Evolutionary conservation across 139 green algal genomes (phyloP).

Genomic region (Diplosphaera chodatii): DNA sequence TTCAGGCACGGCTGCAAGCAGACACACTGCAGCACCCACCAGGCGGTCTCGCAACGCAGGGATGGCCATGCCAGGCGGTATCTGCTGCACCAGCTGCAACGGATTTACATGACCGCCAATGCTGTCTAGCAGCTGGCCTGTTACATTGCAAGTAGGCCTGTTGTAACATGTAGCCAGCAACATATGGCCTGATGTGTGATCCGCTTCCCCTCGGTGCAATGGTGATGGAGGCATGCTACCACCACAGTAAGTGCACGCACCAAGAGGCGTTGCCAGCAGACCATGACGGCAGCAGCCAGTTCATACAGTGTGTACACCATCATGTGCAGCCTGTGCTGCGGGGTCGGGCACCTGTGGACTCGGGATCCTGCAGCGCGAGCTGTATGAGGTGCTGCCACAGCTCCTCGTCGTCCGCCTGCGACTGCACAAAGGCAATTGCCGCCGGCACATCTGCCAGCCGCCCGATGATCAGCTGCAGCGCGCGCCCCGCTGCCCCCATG

Average conservation of each 20-base stretch:
- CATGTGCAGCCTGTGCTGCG: no score
- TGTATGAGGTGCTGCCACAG: slow-evolving; percentile 88
- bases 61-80: slow-evolving; percentile 76
- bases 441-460: slow-evolving; percentile 75
- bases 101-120: slow-evolving; percentile 78
- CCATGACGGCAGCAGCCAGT: not conserved
- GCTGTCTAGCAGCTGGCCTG: slow-evolving; percentile 82
- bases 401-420: slow-evolving; percentile 84
- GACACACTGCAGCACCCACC: no score
- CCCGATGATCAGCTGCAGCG: slow-evolving; percentile 86
- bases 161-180: no score
- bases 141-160: no score
- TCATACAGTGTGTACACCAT: not conserved
- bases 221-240: no score
- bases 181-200: no score
- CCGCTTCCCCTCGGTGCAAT: no score
- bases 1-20: no score
- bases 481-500: slow-evolving; percentile 73
- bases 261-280: no score
- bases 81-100: slow-evolving; percentile 63
- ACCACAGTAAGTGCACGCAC: no score
- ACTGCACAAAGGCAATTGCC: slow-evolving; percentile 88
- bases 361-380: slow-evolving; percentile 55
- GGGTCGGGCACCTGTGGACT: slow-evolving; percentile 68
- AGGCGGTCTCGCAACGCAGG: slow-evolving; percentile 68